Conservation (phyloP, 441 rosid species). For the Hura crepitans region DNA sequence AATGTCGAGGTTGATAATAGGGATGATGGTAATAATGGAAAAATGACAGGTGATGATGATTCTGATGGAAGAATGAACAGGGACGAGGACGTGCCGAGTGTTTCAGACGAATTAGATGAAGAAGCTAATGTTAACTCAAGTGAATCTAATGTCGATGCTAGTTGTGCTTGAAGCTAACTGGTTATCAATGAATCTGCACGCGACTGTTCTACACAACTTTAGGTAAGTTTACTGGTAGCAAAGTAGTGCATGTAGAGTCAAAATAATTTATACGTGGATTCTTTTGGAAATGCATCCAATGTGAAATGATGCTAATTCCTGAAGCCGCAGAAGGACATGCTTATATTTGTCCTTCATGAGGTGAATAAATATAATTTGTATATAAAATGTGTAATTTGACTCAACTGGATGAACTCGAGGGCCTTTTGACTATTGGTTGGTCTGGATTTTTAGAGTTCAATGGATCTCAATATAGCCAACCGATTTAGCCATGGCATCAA, state of each 20-base stretch:
- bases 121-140: neutral
- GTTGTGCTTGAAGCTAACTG: neutral
- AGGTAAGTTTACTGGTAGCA: neutral
- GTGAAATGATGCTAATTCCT: neutral
- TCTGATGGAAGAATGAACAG: constrained; percentile 25
- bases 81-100: constrained; percentile 23
- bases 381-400: neutral
- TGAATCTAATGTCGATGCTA: constrained; percentile 7
- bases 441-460: neutral
- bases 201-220: neutral
- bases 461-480: neutral
- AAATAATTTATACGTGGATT: neutral
- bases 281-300: neutral
- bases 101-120: constrained; percentile 19
- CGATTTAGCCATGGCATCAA: too few species aligned
- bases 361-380: neutral
- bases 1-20: too few species aligned
- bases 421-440: too few species aligned
- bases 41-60: constrained; percentile 24
- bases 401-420: too few species aligned
- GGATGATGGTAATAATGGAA: too few species aligned
- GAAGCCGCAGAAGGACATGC: neutral
- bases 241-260: neutral
- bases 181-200: neutral
- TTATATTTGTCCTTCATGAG: too few species aligned